Base-by-base conservation (phyloP, 2,329 filamentous ascomycete genomes). In the Phyllosticta ampelicida region DNA sequence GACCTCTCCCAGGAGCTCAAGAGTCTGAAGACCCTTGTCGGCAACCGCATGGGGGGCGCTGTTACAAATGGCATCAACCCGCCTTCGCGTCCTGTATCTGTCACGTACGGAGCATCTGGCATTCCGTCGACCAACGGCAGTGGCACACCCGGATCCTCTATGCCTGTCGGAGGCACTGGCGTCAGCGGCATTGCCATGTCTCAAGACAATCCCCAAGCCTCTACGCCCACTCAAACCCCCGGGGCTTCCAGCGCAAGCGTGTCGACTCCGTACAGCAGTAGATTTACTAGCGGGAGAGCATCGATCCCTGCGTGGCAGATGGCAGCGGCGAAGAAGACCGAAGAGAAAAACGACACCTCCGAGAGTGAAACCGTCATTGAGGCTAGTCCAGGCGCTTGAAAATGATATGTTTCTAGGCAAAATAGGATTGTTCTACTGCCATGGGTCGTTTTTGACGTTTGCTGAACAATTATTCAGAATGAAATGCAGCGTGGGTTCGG, bases 1-100 rank as follows among this genome's bases (percentile, higher is more conserved):
- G 94, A 97, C 66, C 82, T 99, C 63, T 88, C 89, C 64, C 82
- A 80, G 6, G 94, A 99, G 73, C 79, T 99, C 66, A 90, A 88
- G 77, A 96, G 91, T 70, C 77, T 99, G 66, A 97, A 96, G 80
- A 88, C 89, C 2, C 78, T 99, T 56, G 83, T 99, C 54, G 78
- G 78, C 30, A 86, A 85, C 70, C 75, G 84, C 50, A 78, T 86
- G 67, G 68, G 70, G 3, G 29, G 51, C 13, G 23, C 36, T 44
- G 36, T 8, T 26, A 21, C 54, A 18, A 53, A 44, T 50, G 9
- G 19, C 20, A 64, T 28, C 11, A 59, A 29, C 29, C 29, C 48
- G n/a, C 44, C 54, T 36, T 49, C 60, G 53, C 53, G 20, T 28
- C 56, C 26, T 60, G 51, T 10, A 8, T 49, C 50, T 28, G 61